Base-by-base conservation (phyloP, 176 grass and related monocot genomes). In the Juncus inflexus region DNA sequence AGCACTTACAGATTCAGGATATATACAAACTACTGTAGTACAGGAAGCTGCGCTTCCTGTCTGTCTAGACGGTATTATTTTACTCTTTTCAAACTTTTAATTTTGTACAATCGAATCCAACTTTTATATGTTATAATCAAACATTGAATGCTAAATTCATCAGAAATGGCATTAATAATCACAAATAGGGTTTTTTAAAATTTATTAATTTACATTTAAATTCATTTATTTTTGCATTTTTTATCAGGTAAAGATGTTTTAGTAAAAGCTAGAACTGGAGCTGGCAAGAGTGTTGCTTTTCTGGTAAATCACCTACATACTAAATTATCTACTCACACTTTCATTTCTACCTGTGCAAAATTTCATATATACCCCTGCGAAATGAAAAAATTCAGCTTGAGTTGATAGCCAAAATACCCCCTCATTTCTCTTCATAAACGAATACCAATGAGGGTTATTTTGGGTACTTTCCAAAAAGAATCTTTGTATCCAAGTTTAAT, bases 221-320 rank as follows among this genome's bases (percentile, higher is more conserved):
- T 28, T 28, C 1, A 28, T 28, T 28, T 28, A 28, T 28, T 28
- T 28, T 28, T 28, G 19, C 19, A 28, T 28, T 28, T 28, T 28
- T 28, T 28, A 28, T 6, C 82, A 96, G 92, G 92, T 81, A 87
- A 91, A 83, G 92, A 96, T 81, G 82, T 78, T 62, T 78, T 96
- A 67, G 77, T 96, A 72, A 96, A 96, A 82, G 79, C 92, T 62
- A 96, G 80, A 96, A 85, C 92, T 15, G 92, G 87, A 76, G 88
- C 87, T 2, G 84, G 92, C 57, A 96, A 96, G 81, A 96, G 73
- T 81, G 77, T 76, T 55, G 79, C 92, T 65, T 96, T 96, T 91
- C 82, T 96, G 92, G 91, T 96, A 91, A 70, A 62, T 67, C 40
- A 53, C 45, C 57, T 70, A 70, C 56, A 43, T 40, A 63, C 65